Percentiles rank a stretch among this genome's conserved stretches.
These are phyloP conservation scores for Saccharum officinarum DNA, from an alignment of 176 grass and related monocot species.

Conservation along the genomic window DNA sequence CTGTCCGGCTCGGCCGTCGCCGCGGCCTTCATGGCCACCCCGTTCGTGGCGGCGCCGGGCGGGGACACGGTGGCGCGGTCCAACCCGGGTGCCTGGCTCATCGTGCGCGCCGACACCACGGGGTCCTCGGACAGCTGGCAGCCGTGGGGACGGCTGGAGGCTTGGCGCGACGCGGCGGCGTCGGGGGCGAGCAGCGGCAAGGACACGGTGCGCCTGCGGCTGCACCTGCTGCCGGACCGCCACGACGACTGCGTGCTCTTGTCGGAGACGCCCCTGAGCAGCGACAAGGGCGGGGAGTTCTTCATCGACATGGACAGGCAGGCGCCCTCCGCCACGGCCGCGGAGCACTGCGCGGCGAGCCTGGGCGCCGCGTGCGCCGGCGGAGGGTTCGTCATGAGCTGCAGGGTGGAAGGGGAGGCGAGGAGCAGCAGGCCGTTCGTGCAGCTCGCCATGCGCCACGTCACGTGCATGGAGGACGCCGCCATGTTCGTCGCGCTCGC, in stretches of 20 bases:
- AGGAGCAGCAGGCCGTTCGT: constrained; percentile 58
- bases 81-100: constrained; percentile 89
- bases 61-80: constrained; percentile 74
- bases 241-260: constrained; percentile 74
- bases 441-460: constrained; percentile 66
- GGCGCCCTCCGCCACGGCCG: neutral
- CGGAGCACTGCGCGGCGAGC: constrained; percentile 7
- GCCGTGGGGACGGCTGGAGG: constrained; percentile 88
- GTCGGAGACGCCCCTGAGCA: constrained; percentile 58
- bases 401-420: constrained; percentile 66
- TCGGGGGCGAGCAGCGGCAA: neutral
- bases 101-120: constrained; percentile 43
- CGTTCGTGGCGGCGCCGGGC: constrained; percentile 83
- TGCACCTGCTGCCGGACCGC: constrained; percentile 64
- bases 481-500: constrained; percentile 88
- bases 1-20: constrained; percentile 86
- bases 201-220: constrained; percentile 49
- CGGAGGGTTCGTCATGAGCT: constrained; percentile 87
- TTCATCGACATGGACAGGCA: constrained; percentile 65
- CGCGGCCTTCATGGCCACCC: constrained; percentile 85
- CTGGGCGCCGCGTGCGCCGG: constrained; percentile 9
- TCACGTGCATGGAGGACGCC: constrained; percentile 82
- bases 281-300: constrained; percentile 85
- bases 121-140: constrained; percentile 73
- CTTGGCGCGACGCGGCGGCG: constrained; percentile 60